phyloP scores from a whole-genome alignment of 768 basidiomycete species.

The Epithele typhae region DNA sequence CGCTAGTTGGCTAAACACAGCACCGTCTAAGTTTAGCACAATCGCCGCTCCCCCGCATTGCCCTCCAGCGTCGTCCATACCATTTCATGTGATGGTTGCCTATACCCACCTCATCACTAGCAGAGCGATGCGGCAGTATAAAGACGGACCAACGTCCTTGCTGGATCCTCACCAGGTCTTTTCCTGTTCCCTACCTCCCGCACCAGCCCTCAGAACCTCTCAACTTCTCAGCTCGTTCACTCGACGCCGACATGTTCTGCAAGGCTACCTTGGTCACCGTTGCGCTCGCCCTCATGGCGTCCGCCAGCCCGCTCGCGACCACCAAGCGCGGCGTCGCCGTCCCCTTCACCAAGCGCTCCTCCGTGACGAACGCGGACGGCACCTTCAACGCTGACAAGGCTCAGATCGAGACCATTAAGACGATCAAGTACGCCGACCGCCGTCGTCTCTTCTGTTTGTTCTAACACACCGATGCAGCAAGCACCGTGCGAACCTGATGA shows the following conservation, averaged over 20 bases:
- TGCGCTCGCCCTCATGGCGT: conserved; percentile 18
- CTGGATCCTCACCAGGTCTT: no score
- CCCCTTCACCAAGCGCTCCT: conserved; percentile 13
- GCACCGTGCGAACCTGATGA: conserved; percentile 20
- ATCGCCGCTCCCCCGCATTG: no score
- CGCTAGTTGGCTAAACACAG: no score
- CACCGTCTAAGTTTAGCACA: no score
- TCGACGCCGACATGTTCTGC: conserved; percentile 16
- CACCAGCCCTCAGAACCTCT: no score
- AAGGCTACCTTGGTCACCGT: conserved; percentile 18
- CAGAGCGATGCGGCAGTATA: no score
- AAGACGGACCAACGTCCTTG: no score
- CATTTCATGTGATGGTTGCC: no score
- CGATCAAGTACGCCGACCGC: conserved; percentile 13
- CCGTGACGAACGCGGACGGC: conserved; percentile 16
- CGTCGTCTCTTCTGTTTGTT: not conserved
- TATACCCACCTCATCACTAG: no score
- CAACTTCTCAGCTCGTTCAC: not conserved
- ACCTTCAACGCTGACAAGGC: conserved; percentile 15
- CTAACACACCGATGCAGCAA: conserved; percentile 12
- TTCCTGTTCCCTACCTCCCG: no score
- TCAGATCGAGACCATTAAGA: conserved; percentile 7
- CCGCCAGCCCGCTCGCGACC: conserved; percentile 13
- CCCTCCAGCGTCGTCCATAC: no score
- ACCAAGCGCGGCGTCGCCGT: conserved; percentile 8